phyloP scores from a whole-genome alignment of 495 filamentous ascomycete species.

The Xylaria curta region DNA sequence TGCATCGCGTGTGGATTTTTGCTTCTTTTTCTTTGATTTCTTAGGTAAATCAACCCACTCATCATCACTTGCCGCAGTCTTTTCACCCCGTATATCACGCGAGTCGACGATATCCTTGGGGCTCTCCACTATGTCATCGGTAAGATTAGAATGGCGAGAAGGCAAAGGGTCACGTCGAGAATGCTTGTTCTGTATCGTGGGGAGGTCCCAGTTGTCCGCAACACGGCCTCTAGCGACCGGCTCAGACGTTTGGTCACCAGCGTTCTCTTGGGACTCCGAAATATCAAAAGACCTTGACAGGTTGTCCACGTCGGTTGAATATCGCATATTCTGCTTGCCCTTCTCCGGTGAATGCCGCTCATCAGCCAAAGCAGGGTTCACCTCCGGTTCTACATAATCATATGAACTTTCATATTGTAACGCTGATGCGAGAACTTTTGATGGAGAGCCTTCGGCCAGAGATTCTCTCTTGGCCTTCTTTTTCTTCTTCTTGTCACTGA shows the following conservation, averaged over 20 bases:
- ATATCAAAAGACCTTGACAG: background rate
- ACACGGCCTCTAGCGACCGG: background rate
- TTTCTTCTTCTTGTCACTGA: constrained; percentile 39
- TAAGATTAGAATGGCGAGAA: constrained; percentile 5
- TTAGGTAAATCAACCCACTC: constrained; percentile 30
- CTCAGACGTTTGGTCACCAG: constrained; percentile 17
- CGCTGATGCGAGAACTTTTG: constrained; percentile 21
- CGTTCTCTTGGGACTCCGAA: background rate
- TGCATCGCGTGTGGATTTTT: constrained; percentile 28
- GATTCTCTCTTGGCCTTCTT: constrained; percentile 41
- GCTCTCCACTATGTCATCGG: constrained; percentile 28
- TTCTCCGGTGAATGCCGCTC: constrained; percentile 34
- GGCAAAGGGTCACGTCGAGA: constrained; percentile 37
- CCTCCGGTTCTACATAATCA: constrained; percentile 31
- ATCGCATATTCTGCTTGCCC: constrained; percentile 26
- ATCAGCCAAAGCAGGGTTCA: constrained; percentile 25
- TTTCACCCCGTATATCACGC: constrained; percentile 25
- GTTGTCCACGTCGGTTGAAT: constrained; percentile 23
- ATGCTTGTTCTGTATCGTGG: constrained; percentile 17
- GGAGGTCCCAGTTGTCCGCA: constrained; percentile 21
- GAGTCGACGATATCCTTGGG: constrained; percentile 28
- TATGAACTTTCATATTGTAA: constrained; percentile 43
- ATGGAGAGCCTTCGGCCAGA: constrained; percentile 34
- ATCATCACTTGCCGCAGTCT: constrained; percentile 25
- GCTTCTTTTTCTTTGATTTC: constrained; percentile 32